These are phyloP conservation scores for Kentomonas sorsogonicus DNA, from an alignment of 208 protist genomes.

Conservation along the genomic window DNA sequence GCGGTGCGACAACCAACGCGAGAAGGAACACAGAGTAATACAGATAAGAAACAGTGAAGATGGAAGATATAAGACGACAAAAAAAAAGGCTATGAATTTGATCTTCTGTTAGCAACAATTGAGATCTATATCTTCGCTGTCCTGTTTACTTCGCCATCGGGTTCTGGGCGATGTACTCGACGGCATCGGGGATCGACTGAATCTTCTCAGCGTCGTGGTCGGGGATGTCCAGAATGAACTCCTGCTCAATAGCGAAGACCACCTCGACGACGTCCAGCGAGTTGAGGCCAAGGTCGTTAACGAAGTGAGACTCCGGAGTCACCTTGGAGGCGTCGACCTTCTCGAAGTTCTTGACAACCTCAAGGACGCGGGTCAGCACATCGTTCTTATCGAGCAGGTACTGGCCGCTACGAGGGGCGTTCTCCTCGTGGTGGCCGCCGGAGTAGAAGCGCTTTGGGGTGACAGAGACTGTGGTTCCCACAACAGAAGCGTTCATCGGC, in stretches of 20 bases:
- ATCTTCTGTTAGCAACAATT: no score
- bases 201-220: conserved; percentile 96
- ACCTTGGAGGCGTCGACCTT: conserved; percentile 93
- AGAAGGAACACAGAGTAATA: no score
- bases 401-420: conserved; percentile 59
- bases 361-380: conserved; percentile 91
- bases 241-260: conserved; percentile 93
- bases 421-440: conserved; percentile 51
- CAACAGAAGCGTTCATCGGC: background rate
- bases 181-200: conserved; percentile 88
- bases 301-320: conserved; percentile 88
- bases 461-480: conserved; percentile 5
- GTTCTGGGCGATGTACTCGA: conserved; percentile 93
- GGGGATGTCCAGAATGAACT: conserved; percentile 95
- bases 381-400: conserved; percentile 92
- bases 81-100: no score
- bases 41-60: no score
- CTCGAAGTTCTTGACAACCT: conserved; percentile 95
- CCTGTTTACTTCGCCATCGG: conserved; percentile 93
- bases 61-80: no score
- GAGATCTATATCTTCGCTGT: no score
- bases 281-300: conserved; percentile 95
- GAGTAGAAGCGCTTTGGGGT: conserved; percentile 46
- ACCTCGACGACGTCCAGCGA: conserved; percentile 95
- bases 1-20: no score